These are phyloP conservation scores for Globisporangium splendens DNA, from an alignment of 352 stramenopile species.

Conservation along the genomic window DNA sequence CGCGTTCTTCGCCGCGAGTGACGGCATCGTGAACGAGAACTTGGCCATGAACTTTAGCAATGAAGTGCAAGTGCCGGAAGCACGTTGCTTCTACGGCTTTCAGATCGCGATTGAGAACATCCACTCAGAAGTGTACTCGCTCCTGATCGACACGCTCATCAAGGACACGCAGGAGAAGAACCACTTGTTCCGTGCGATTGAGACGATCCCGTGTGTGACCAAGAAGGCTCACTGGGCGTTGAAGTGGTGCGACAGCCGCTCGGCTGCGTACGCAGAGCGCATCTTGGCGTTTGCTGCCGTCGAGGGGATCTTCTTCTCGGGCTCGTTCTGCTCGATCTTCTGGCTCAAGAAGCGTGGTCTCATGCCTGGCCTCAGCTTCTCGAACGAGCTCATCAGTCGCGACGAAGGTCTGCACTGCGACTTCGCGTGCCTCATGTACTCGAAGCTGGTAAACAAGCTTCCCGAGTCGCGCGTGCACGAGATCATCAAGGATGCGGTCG, in stretches of 20 bases:
- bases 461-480: constrained; percentile 88
- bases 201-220: constrained; percentile 96
- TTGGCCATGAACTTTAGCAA: constrained; percentile 98
- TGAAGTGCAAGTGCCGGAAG: constrained; percentile 96
- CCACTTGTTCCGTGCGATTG: constrained; percentile 95
- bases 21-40: constrained; percentile 99
- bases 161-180: constrained; percentile 94
- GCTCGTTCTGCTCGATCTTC: constrained; percentile 99
- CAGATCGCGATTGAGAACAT: constrained; percentile 99
- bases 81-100: constrained; percentile 99
- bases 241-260: constrained; percentile 92
- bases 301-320: constrained; percentile 99
- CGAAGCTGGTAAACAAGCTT: constrained; percentile 97
- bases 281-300: constrained; percentile 97
- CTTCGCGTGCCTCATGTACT: constrained; percentile 99
- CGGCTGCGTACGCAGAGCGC: constrained; percentile 95
- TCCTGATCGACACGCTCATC: constrained; percentile 99
- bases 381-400: constrained; percentile 98
- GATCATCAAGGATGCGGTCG: constrained; percentile 95
- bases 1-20: constrained; percentile 97
- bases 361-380: constrained; percentile 98
- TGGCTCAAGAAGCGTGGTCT: constrained; percentile 99
- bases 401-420: constrained; percentile 99
- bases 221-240: constrained; percentile 98
- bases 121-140: constrained; percentile 98